Evolutionary conservation across 805 yeast species (phyloP).

Genomic region (Wickerhamiella bombiphila): DNA sequence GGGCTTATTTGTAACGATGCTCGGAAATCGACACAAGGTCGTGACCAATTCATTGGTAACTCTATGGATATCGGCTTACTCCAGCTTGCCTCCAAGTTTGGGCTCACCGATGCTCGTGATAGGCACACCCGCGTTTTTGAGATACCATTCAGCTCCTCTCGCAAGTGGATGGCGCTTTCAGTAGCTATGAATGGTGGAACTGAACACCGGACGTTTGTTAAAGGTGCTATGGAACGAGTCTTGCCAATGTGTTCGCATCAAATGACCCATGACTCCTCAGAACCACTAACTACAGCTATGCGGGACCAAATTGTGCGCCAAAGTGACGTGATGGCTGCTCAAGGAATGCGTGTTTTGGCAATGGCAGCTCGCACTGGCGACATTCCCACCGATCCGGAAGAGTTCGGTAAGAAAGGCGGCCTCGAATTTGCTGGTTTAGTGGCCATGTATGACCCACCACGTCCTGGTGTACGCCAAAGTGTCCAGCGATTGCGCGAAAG

Average conservation of each 20-base stretch:
- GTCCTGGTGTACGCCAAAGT: conserved; percentile 68
- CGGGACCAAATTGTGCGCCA: conserved; percentile 36
- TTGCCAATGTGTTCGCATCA: conserved; percentile 46
- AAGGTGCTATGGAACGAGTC: conserved; percentile 82
- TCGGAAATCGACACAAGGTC: conserved; percentile 28
- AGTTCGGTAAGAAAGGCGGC: conserved; percentile 68
- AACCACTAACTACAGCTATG: conserved; percentile 40
- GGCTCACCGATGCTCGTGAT: conserved; percentile 51
- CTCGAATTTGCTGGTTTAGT: conserved; percentile 71
- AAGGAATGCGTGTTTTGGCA: conserved; percentile 77
- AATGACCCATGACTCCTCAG: conserved; percentile 42
- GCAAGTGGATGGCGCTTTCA: conserved; percentile 78
- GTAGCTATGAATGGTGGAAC: conserved; percentile 50
- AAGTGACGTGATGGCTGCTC: conserved; percentile 54
- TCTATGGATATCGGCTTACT: conserved; percentile 89
- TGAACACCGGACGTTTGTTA: conserved; percentile 35
- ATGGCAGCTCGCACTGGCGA: conserved; percentile 54
- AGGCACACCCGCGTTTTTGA: conserved; percentile 45
- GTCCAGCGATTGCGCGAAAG: conserved; percentile 68
- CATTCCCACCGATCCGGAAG: conserved; percentile 50
- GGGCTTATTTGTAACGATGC: conserved; percentile 26
- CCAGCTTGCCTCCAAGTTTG: conserved; percentile 58
- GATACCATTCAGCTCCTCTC: conserved; percentile 66
- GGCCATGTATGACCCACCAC: conserved; percentile 97
- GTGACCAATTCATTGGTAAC: conserved; percentile 56